These are phyloP conservation scores for Polygonum aviculare DNA, from an alignment of 148 eudicot genomes.

Conservation along the genomic window DNA sequence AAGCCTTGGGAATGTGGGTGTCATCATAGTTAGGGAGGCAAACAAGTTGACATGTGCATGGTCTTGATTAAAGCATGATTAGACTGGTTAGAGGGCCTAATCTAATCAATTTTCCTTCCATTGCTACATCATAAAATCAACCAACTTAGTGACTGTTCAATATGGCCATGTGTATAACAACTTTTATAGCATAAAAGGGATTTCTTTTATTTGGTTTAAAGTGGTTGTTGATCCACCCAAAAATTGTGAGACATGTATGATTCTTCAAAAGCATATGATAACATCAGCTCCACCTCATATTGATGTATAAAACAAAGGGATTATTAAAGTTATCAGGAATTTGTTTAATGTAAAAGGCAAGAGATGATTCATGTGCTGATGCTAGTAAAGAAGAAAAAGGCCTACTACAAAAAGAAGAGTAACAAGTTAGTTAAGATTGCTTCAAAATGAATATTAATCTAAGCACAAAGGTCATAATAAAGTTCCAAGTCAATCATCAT, in stretches of 20 bases:
- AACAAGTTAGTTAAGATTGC: neutral
- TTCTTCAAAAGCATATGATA: neutral
- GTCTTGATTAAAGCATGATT: slow-evolving; percentile 9
- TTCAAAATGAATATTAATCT: slow-evolving; percentile 5
- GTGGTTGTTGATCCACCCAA: neutral
- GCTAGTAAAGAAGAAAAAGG: neutral
- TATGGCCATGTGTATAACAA: neutral
- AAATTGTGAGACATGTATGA: neutral
- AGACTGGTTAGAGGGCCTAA: slow-evolving; percentile 10
- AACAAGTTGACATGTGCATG: slow-evolving; percentile 8
- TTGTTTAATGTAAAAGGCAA: slow-evolving; percentile 5
- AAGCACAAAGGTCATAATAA: neutral
- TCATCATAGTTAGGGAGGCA: slow-evolving; percentile 4
- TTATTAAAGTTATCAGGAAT: neutral
- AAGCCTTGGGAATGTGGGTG: slow-evolving; percentile 2
- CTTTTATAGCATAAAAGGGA: neutral
- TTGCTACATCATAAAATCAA: neutral
- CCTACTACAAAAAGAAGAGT: neutral
- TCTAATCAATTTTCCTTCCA: neutral
- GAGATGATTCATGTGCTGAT: slow-evolving; percentile 6
- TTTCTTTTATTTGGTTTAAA: neutral
- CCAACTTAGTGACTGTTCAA: neutral
- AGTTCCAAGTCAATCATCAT: slow-evolving; percentile 2
- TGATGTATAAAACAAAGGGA: neutral
- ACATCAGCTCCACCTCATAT: neutral